Evolutionary conservation across 768 basidiomycete species (phyloP).

Genomic region (Collybiopsis luxurians): DNA sequence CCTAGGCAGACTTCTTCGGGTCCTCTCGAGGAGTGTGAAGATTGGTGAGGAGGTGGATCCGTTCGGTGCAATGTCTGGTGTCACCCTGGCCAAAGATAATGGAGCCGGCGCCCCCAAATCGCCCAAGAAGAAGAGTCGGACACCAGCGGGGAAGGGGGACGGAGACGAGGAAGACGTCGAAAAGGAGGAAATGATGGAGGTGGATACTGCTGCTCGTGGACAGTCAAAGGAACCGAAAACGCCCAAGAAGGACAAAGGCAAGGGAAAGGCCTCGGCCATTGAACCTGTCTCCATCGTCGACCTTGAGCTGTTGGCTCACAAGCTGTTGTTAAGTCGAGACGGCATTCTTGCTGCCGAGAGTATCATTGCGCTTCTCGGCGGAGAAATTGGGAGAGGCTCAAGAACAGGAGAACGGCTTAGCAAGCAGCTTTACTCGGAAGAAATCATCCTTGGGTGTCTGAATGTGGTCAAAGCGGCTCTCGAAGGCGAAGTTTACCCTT

Average conservation of each 20-base stretch:
- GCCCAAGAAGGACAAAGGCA: constrained; percentile 9
- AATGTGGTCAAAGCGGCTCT: constrained; percentile 77
- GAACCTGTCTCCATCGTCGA: constrained; percentile 38
- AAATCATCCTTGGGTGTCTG: constrained; percentile 81
- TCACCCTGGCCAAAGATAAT: constrained; percentile 16
- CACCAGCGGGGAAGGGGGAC: constrained; percentile 35
- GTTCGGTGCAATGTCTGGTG: constrained; percentile 38
- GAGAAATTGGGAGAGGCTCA: constrained; percentile 56
- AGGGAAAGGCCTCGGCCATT: neutral
- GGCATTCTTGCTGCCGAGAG: constrained; percentile 84
- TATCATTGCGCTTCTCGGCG: constrained; percentile 71
- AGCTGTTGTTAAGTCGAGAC: constrained; percentile 63
- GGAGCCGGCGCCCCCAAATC: constrained; percentile 47
- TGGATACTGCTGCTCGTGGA: constrained; percentile 8
- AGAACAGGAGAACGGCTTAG: neutral
- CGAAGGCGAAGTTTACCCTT: constrained; percentile 77
- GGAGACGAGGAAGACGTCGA: constrained; percentile 24
- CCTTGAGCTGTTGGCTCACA: constrained; percentile 46
- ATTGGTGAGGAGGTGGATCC: constrained; percentile 75
- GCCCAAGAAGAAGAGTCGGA: constrained; percentile 38
- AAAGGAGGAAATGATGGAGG: constrained; percentile 12
- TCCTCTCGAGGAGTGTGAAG: constrained; percentile 77
- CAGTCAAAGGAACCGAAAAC: constrained; percentile 11
- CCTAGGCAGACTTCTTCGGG: constrained; percentile 66
- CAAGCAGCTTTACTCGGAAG: constrained; percentile 85